Evolutionary conservation across 768 basidiomycete species (phyloP), one percentile per base, ranked within the genome.

Genomic region (Punctularia strigosozonata): DNA sequence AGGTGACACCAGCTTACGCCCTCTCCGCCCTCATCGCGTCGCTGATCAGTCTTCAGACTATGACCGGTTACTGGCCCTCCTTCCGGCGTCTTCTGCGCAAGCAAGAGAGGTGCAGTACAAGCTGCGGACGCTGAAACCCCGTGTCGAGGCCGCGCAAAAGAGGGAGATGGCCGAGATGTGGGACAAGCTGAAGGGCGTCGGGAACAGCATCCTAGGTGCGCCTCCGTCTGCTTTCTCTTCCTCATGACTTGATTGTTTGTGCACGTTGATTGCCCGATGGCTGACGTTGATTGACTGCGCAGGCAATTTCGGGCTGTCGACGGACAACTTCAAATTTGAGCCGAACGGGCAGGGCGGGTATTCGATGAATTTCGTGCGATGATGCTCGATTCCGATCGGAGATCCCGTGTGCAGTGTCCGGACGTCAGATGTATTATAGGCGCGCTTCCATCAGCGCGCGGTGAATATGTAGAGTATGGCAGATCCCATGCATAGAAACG

Each of bases 301-400:
- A 92, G 88, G 89, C 3, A 86, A 84, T 43, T 98, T 98, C 53
- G 94, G 95, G 14, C 57, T 98, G 46, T 90, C 83, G 12, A 97
- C 92, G 0, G 80, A 98, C 54, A 98, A 94, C 62, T 98, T 98
- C 71, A 84, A 98, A 61, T 88, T 99, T 51, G 79, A 80, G 43
- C 88, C 88, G 14, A 92, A 94, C 46, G 87, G 81, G 5, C 80
- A 90, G 45, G 94, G 94, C n/a, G 90, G 94, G 0, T 98, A 97
- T 63, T 85, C 83, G 1, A 76, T 98, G 73, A 85, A 86, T 50
- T 95, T 98, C 54, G 64, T 63, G 32, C 70, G 56, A 49, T 80
- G 56, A 68, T 39, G 25, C 18, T 24, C 25, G 31, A n/a, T n/a
- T n/a, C n/a, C n/a, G n/a, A n/a, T n/a, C n/a, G n/a, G n/a, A n/a